phyloP scores from a whole-genome alignment of 2,329 filamentous ascomycete species.

The Polychaeton citri region DNA sequence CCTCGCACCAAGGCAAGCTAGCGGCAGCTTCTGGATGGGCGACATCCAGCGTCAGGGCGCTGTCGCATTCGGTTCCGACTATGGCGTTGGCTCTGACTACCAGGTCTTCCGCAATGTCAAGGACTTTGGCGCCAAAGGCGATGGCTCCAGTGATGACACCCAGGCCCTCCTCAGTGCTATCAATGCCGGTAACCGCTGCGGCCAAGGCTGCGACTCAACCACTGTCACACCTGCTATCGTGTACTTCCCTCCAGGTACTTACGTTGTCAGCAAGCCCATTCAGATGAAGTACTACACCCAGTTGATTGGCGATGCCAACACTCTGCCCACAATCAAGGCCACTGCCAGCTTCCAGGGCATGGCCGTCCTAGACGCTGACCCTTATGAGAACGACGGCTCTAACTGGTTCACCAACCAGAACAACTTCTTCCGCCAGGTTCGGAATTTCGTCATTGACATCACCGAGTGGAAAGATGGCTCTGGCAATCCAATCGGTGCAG shows the following conservation, averaged over 20 bases:
- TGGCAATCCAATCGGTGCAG: conserved; percentile 10
- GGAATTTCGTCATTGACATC: conserved; percentile 40
- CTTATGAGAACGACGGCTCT: conserved; percentile 49
- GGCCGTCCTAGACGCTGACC: conserved; percentile 78
- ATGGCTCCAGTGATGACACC: conserved; percentile 68
- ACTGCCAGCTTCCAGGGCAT: conserved; percentile 58
- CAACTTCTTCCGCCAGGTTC: conserved; percentile 43
- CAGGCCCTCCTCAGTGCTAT: conserved; percentile 78
- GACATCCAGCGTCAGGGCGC: conserved; percentile 39
- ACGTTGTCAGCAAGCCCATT: conserved; percentile 66
- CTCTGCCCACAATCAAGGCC: conserved; percentile 46
- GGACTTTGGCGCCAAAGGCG: conserved; percentile 34
- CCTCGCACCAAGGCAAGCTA: conserved; percentile 2
- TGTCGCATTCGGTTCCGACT: conserved; percentile 43
- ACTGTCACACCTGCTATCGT: conserved; percentile 76
- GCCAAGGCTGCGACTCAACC: conserved; percentile 64
- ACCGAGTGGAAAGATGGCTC: conserved; percentile 8
- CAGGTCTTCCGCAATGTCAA: conserved; percentile 42
- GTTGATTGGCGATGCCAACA: conserved; percentile 66
- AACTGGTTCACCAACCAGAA: conserved; percentile 42
- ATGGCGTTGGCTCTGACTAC: conserved; percentile 38
- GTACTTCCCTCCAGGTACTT: conserved; percentile 84
- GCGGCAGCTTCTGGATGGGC: conserved; percentile 10
- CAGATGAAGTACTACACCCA: conserved; percentile 88
- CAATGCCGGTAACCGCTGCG: conserved; percentile 64